Evolutionary conservation across 2,329 filamentous ascomycete species (phyloP), one percentile per base, ranked within the genome.

Genomic region (Gnomoniopsis sp.): DNA sequence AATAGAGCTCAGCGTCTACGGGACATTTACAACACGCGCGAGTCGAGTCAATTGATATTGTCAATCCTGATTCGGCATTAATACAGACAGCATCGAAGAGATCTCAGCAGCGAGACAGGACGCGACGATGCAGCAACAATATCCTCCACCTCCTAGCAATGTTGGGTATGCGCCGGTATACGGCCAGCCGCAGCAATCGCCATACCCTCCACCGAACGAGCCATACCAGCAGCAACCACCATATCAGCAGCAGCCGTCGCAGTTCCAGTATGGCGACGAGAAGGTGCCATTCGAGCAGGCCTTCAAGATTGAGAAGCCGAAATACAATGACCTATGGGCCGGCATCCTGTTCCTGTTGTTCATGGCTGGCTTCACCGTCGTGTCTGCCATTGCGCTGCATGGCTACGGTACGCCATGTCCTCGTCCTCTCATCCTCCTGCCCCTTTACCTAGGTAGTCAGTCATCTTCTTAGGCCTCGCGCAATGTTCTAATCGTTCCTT

Each of bases 271-370:
- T 33, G 56, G 56, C 51, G 41, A 59, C 34, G 78, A 81, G 62
- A 84, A 84, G 69, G 75, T 77, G 36, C 76, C 75, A 33, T 97
- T 96, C 70, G 86, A 93, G 21, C 83, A 97, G 68, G 84, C 87
- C 1, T 97, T 98, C 79, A 88, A 88, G 73, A 74, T 97, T 54
- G 84, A 90, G 53, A 87, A 79, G 63, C 91, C 91, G n/a, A 96
- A 93, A 72, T 96, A 83, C 75, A 91, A 97, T 68, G 93, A 98
- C 71, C 70, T 90, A 26, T 97, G 93, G 93, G 93, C 93, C 3
- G 92, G 89, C 3, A 76, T 96, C 44, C 76, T 97, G 56, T 71
- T 70, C 53, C 23, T 71, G 12, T 53, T 65, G 19, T 67, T 64
- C 14, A 66, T 67, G 50, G 65, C 64, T 33, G 92, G 91, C 15